Percentiles rank a stretch among this genome's conserved stretches.
These are phyloP conservation scores for Trifolium dubium DNA, from an alignment of 306 rosid genomes.

Conservation along the genomic window DNA sequence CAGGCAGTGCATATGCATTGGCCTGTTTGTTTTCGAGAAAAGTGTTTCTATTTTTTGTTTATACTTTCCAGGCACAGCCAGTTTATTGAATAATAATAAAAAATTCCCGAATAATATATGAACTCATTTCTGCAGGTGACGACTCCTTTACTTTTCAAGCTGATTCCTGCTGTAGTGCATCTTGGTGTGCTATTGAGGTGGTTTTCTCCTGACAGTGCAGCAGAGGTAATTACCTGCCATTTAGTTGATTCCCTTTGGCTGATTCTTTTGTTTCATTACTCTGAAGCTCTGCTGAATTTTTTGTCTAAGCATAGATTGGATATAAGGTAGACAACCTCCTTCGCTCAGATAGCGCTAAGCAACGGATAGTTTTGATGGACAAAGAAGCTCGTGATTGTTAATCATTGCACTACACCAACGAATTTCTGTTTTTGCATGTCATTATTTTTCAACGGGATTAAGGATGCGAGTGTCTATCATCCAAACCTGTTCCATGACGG, in stretches of 20 bases:
- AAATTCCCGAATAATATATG: constrained; percentile 31
- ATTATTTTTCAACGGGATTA: constrained; percentile 38
- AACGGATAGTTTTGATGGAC: constrained; percentile 79
- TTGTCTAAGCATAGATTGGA: constrained; percentile 60
- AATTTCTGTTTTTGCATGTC: constrained; percentile 39
- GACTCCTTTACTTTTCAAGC: constrained; percentile 93
- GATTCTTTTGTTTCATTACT: constrained; percentile 27
- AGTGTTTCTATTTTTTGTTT: constrained; percentile 1
- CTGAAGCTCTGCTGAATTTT: constrained; percentile 26
- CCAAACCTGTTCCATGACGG: constrained; percentile 45
- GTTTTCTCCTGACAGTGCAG: constrained; percentile 78
- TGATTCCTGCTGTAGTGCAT: constrained; percentile 93
- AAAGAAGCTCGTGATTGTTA: constrained; percentile 63
- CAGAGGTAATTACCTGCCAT: constrained; percentile 62
- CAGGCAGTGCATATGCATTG: constrained; percentile 8
- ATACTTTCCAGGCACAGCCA: background rate
- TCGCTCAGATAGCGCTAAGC: constrained; percentile 89
- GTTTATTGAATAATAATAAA: constrained; percentile 5
- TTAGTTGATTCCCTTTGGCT: background rate
- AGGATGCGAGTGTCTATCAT: constrained; percentile 16
- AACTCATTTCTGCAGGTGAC: constrained; percentile 69
- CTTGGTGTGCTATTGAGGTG: constrained; percentile 91
- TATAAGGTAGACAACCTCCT: constrained; percentile 76
- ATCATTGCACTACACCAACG: constrained; percentile 32
- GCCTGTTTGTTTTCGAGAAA: background rate